Base-by-base conservation (phyloP, 768 basidiomycete species). In the Hydnomerulius pinastri region DNA sequence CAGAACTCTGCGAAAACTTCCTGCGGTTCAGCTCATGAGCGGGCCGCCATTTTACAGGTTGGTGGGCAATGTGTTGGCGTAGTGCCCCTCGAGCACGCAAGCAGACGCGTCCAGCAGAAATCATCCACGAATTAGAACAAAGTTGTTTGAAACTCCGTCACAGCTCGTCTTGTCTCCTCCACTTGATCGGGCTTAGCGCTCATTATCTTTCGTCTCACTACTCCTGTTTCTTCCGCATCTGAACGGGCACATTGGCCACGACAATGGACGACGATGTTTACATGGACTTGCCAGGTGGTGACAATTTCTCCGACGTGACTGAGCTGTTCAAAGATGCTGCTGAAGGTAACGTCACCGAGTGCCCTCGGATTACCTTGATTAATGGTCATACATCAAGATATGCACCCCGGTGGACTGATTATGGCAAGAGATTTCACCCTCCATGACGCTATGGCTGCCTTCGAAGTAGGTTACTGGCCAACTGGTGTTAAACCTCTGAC, bases 401-500 rank as follows among this genome's bases (percentile, higher is more conserved):
- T 96, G 80, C 73, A 78, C 25, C 71, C 77, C 0, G 83, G 82
- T 11, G 75, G 76, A 30, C 70, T 92, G 50, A 52, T 93, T 6
- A 77, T 91, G 28, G 83, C 82, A 59, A 79, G 84, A 1, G 81
- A 79, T 25, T 87, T 92, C 57, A 80, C 82, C 15, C 74, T 96
- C 40, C 79, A 86, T 53, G 94, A 98, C 53, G 86, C 92, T n/a
- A 96, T 98, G 93, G 89, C 88, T 58, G 90, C 92, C 12, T 83
- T 97, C 47, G 89, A 94, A 80, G 91, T 89, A 63, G 51, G 75
- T 59, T 20, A 42, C 43, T 44, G 25, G 17, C 27, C 28, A 43
- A 24, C 50, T 45, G 11, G 15, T 49, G 36, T 41, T 47, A 32
- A 55, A 41, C 46, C 32, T 47, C 53, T 58, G 43, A 56, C 54